phyloP scores from a whole-genome alignment of 106 monocot genomes.

The Apostasia shenzhenica region DNA sequence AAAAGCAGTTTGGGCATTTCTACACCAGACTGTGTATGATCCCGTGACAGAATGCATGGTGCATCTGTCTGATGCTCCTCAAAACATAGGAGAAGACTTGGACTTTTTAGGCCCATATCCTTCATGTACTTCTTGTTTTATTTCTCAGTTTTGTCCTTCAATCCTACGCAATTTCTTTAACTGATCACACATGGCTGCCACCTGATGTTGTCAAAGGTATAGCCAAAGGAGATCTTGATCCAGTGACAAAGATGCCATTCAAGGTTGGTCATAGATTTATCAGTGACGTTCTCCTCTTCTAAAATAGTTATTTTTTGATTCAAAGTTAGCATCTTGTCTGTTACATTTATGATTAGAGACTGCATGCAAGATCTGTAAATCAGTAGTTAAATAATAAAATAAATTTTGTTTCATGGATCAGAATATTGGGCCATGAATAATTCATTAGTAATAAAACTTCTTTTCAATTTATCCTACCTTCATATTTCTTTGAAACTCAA shows the following conservation, averaged over 20 bases:
- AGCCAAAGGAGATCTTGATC: slow-evolving; percentile 86
- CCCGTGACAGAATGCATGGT: slow-evolving; percentile 59
- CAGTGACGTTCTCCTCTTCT: background rate
- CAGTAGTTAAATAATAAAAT: too few relatives aligned
- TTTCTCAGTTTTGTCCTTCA: slow-evolving; percentile 1
- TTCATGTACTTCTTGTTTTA: slow-evolving; percentile 19
- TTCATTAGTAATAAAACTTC: background rate
- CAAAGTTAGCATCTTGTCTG: background rate
- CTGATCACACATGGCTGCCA: slow-evolving; percentile 52
- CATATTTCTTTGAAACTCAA: too few relatives aligned
- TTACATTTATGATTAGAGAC: background rate
- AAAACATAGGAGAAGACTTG: slow-evolving; percentile 41
- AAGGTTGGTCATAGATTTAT: slow-evolving; percentile 36
- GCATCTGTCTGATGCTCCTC: slow-evolving; percentile 55
- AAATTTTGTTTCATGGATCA: background rate
- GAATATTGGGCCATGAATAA: background rate
- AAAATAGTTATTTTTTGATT: background rate
- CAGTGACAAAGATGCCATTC: slow-evolving; percentile 79
- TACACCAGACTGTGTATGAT: slow-evolving; percentile 90
- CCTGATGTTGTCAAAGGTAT: slow-evolving; percentile 64
- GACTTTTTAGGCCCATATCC: slow-evolving; percentile 99
- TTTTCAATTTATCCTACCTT: too few relatives aligned
- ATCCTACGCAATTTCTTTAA: slow-evolving; percentile 32
- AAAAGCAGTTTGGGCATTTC: slow-evolving; percentile 87
- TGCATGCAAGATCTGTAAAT: background rate